Base-by-base conservation (phyloP, 1,139 yeast genomes). In the Candida tropicalis region DNA sequence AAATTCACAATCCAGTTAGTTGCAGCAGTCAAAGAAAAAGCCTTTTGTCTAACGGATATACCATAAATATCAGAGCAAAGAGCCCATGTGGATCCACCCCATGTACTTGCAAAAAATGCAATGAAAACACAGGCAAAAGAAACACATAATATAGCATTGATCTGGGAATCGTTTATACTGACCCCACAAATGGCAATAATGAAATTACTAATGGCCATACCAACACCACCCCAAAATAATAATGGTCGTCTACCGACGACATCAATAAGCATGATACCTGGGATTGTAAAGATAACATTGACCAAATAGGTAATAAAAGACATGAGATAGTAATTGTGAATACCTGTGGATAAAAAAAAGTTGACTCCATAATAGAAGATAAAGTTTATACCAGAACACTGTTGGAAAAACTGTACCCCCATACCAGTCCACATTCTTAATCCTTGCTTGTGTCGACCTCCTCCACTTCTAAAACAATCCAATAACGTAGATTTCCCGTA, bases 71-170 rank as follows among this genome's bases (percentile, higher is more conserved):
- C 95, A 41, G 88, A 86, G 50, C 84, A 74, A 48, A 84, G 70
- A 40, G 87, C 90, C 93, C 93, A 86, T 33, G 81, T 79, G 45
- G 81, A 73, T 35, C 91, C 91, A 58, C 93, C 95, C 91, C 91
- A 86, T 26, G 90, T 75, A 43, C 87, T 71, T 23, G 91, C 91
- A 60, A 84, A 85, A 61, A 79, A 82, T 24, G 86, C 81, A 59
- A 84, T 84, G 58, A 83, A 85, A 35, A 80, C 65, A 74, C 90
- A 85, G 33, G 82, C 75, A 65, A 85, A 84, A 12, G 86, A 82
- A 52, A 85, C 65, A 47, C 73, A 61, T 9, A 70, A 55, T 13
- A 62, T 58, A 9, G 73, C 65, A 27, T 60, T 56, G 3, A 59
- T 56, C 41, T 63, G 60, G 2, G 66, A 63, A 13, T 82, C 68